phyloP scores from a whole-genome alignment of 1,284 basidiomycete species.

The Irpex lacteus region DNA sequence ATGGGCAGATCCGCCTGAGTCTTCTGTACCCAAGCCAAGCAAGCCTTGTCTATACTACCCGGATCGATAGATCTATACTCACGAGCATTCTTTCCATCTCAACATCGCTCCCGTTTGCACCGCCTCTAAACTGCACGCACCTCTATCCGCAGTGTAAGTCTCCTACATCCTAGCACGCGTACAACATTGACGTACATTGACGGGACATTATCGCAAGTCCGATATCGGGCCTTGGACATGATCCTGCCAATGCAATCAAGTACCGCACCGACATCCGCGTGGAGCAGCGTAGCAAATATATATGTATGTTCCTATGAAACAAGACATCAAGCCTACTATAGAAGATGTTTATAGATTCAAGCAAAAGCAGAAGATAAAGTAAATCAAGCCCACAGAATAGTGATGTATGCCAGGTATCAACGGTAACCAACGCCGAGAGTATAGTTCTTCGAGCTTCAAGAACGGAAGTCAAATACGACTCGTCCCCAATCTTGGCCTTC shows the following conservation, averaged over 20 bases:
- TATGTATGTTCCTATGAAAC: no score
- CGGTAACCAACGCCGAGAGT: background rate
- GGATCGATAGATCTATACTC: no score
- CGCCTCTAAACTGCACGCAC: no score
- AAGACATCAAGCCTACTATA: background rate
- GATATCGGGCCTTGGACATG: no score
- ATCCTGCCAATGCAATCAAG: background rate
- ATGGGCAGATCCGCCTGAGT: no score
- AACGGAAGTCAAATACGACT: conserved; percentile 42
- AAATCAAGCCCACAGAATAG: background rate
- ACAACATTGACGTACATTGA: no score
- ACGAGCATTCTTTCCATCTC: no score
- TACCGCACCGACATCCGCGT: background rate
- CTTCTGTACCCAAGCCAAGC: no score
- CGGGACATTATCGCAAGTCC: no score
- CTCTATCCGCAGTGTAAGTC: background rate
- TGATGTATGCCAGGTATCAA: background rate
- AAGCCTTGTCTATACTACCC: no score
- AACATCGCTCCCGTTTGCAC: no score
- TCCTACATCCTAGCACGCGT: background rate
- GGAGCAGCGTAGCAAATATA: no score
- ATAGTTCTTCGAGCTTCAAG: conserved; percentile 13
- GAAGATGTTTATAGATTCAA: background rate
- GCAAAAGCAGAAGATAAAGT: background rate
- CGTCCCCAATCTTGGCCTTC: conserved; percentile 75